phyloP scores from a whole-genome alignment of 148 eudicot genomes.

The Beta vulgaris region DNA sequence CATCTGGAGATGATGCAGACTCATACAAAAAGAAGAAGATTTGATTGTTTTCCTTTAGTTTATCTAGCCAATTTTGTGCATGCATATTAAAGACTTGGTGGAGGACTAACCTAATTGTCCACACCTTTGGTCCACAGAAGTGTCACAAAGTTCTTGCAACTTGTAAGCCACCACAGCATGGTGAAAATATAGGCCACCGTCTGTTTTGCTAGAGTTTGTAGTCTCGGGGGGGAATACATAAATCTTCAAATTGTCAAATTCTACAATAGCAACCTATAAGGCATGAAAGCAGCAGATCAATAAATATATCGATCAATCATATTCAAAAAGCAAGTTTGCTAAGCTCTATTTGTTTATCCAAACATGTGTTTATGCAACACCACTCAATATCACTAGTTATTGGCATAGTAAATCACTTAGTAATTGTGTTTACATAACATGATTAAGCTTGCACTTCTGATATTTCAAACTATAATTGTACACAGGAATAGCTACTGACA shows the following conservation, averaged over 20 bases:
- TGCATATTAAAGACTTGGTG: neutral
- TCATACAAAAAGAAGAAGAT: neutral
- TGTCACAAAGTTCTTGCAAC: conserved; percentile 25
- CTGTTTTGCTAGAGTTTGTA: neutral
- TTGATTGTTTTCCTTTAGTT: too few relatives aligned
- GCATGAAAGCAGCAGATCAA: conserved; percentile 1
- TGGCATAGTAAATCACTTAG: too few relatives aligned
- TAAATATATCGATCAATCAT: neutral
- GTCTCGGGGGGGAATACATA: conserved; percentile 36
- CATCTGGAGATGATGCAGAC: too few relatives aligned
- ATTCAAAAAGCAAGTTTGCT: neutral
- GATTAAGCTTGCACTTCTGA: too few relatives aligned
- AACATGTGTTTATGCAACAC: too few relatives aligned
- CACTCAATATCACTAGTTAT: too few relatives aligned
- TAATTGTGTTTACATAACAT: too few relatives aligned
- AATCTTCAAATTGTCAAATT: conserved; percentile 29
- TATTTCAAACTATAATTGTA: too few relatives aligned
- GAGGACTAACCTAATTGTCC: conserved; percentile 25
- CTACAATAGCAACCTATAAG: conserved; percentile 44
- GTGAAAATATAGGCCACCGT: conserved; percentile 21
- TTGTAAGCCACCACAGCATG: conserved; percentile 37
- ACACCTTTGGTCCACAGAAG: conserved; percentile 22
- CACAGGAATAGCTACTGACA: too few relatives aligned
- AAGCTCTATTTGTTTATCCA: neutral
- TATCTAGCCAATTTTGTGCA: neutral